Percentiles rank a stretch among this genome's conserved stretches.
Evolutionary conservation across 2,329 filamentous ascomycete genomes (phyloP).

Genomic region (Immersiporthe knoxdaviesiana): DNA sequence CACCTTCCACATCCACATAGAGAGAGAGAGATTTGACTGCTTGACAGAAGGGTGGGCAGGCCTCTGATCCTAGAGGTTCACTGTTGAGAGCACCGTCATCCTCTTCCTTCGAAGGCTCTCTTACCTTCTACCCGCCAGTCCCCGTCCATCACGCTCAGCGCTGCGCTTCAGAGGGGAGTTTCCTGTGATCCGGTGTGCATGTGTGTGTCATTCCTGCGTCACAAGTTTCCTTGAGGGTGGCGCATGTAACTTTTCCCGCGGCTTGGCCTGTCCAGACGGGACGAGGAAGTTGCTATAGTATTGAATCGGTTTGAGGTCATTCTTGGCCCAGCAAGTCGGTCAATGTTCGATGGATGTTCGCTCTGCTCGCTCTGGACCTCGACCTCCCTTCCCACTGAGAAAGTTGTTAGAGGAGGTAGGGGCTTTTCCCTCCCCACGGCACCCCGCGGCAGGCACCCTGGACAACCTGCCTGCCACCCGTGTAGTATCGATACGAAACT

Average conservation of each 20-base stretch:
- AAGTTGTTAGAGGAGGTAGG: background rate
- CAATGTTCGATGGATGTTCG: background rate
- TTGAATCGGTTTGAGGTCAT: background rate
- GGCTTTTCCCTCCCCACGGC: background rate
- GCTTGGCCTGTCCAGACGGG: conserved; percentile 12
- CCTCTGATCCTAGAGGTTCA: background rate
- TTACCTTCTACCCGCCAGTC: background rate
- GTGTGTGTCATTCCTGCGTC: too few relatives aligned
- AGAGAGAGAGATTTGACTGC: background rate
- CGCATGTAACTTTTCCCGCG: conserved; percentile 8
- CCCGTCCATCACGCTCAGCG: too few relatives aligned
- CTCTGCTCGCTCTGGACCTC: background rate
- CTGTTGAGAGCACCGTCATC: background rate
- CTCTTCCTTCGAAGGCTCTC: background rate
- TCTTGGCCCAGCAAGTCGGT: background rate
- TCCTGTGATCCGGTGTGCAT: too few relatives aligned
- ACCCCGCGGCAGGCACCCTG: background rate
- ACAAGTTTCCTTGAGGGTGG: background rate
- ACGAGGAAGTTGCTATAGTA: background rate
- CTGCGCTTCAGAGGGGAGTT: too few relatives aligned
- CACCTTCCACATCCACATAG: background rate
- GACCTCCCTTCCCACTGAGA: background rate
- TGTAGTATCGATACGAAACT: background rate
- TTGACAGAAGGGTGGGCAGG: background rate
- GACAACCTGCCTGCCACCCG: background rate